Evolutionary conservation across 2,329 filamentous ascomycete genomes (phyloP), one percentile per base, ranked within the genome.

Genomic region (Arachnopeziza araneosa): DNA sequence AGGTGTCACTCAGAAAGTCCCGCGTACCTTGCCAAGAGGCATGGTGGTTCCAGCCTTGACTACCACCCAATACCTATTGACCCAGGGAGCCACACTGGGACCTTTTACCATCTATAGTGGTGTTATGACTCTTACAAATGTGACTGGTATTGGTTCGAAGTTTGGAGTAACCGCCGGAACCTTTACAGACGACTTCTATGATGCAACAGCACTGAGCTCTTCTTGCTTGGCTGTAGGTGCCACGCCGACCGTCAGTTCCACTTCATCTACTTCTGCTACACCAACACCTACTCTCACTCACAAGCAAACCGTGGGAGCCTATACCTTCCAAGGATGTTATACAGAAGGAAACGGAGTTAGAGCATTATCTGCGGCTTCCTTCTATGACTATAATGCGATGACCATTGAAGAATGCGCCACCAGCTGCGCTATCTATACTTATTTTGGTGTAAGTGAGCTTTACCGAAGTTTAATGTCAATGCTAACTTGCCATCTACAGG

Each of bases 111-210:
- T 71, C 32, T 71, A 70, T 36, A 70, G 62, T 48, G 66, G 55
- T 21, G 68, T 56, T 55, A 55, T 50, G 53, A 60, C 63, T 8
- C 58, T 68, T 22, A 52, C 61, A 12, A 44, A 44, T 44, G 12
- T 14, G 36, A 60, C 63, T 12, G 44, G 59, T 26, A 56, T 61
- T 12, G 44, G 59, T 26, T 56, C 67, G 2, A 68, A 68, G 54
- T 71, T 65, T 52, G 66, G 65, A 52, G 67, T 70, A 19, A 59
- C 57, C 2, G 65, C 64, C 54, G 69, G 69, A 2, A 24, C 60
- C 14, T 69, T 75, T 58, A 71, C 71, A 5, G 80, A 83, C 62
- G 72, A 72, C 52, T 84, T 83, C 72, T 83, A 81, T 66, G 73
- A 76, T 24, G 76, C 76, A 19, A 73, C 75, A 24, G 72, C 73